Conservation (phyloP, 2,329 filamentous ascomycete species). For the Xylariaceae sp. region DNA sequence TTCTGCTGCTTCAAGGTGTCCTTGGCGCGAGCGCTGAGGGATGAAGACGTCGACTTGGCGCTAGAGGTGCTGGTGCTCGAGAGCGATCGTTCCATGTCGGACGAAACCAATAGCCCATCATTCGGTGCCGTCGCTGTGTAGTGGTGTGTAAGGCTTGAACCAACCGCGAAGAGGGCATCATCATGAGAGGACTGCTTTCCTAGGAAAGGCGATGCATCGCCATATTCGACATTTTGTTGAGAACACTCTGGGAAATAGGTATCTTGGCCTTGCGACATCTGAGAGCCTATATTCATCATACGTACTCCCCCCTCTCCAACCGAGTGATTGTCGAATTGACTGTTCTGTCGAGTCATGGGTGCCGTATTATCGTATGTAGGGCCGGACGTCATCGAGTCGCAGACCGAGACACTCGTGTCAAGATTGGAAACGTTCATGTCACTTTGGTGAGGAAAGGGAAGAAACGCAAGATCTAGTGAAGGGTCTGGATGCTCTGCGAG, state of each 20-base stretch:
- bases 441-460: conserved; percentile 29
- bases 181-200: conserved; percentile 39
- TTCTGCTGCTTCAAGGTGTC: conserved; percentile 56
- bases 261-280: conserved; percentile 41
- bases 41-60: conserved; percentile 54
- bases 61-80: conserved; percentile 54
- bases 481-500: conserved; percentile 42
- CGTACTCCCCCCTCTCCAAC: conserved; percentile 37
- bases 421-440: conserved; percentile 37
- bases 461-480: conserved; percentile 20
- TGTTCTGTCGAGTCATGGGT: conserved; percentile 44
- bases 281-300: conserved; percentile 45
- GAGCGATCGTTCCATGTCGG: conserved; percentile 56
- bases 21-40: conserved; percentile 55
- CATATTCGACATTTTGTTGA: conserved; percentile 33
- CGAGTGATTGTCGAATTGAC: conserved; percentile 41
- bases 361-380: conserved; percentile 42
- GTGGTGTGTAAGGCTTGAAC: conserved; percentile 45
- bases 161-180: conserved; percentile 46
- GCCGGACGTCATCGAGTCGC: conserved; percentile 46
- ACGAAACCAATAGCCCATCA: conserved; percentile 42
- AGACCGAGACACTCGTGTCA: conserved; percentile 40
- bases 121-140: conserved; percentile 41
- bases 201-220: conserved; percentile 35
- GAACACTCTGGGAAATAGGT: conserved; percentile 33